Evolutionary conservation across 768 basidiomycete genomes (phyloP).

Genomic region (Hortiboletus campestris): DNA sequence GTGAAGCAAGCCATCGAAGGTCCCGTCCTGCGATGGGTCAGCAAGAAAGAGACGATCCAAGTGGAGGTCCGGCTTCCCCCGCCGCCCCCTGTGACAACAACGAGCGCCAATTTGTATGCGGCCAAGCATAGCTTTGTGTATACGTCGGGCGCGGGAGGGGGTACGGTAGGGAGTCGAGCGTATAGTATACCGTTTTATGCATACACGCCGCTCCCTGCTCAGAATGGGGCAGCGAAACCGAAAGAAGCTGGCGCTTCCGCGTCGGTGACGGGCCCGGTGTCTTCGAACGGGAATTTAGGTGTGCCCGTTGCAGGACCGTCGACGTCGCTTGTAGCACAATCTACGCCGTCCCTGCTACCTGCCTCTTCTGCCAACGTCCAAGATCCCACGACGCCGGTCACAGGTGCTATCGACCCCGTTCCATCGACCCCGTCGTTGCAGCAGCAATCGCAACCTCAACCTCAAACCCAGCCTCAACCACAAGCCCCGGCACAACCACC

Average conservation of each 20-base stretch:
- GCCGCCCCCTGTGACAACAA: constrained; percentile 17
- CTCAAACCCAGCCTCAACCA: background rate
- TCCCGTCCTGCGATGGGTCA: constrained; percentile 71
- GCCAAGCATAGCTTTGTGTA: constrained; percentile 24
- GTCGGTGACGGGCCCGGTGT: background rate
- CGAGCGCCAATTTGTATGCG: constrained; percentile 8
- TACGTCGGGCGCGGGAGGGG: constrained; percentile 1
- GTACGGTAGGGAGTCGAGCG: constrained; percentile 15
- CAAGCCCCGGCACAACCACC: background rate
- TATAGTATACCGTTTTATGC: constrained; percentile 30
- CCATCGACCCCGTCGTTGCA: background rate
- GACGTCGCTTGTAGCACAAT: background rate
- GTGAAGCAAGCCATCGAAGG: constrained; percentile 62
- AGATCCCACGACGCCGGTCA: background rate
- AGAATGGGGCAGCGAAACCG: constrained; percentile 8
- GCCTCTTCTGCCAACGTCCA: background rate
- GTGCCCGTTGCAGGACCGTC: background rate
- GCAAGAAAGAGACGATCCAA: constrained; percentile 56
- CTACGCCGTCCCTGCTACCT: background rate
- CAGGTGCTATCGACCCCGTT: background rate
- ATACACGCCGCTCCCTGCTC: constrained; percentile 17
- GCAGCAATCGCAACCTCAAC: background rate
- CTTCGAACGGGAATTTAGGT: background rate
- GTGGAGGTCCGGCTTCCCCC: constrained; percentile 32
- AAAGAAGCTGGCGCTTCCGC: background rate